These are phyloP conservation scores for Coccomyxa sp. DNA, from an alignment of 139 green algal species.

Conservation along the genomic window DNA sequence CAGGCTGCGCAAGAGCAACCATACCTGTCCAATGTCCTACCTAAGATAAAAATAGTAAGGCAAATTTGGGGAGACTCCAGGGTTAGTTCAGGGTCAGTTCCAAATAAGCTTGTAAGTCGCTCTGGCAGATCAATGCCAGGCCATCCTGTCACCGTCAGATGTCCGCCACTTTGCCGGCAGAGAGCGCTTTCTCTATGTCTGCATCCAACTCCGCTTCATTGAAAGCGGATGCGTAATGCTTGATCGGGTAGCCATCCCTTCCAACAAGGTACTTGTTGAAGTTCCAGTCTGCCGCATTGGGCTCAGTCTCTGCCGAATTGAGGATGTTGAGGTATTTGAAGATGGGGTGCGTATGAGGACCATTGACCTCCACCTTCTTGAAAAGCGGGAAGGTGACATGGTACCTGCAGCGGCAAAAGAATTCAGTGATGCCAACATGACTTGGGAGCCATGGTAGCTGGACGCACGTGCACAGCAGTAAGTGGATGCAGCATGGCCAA, in stretches of 20 bases:
- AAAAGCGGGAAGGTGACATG: conserved; percentile 29
- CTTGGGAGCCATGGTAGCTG: not conserved
- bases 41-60: too few species aligned
- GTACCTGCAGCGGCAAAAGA: conserved; percentile 44
- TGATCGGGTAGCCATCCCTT: conserved; percentile 8
- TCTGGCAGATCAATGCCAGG: too few species aligned
- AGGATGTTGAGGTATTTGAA: conserved; percentile 2
- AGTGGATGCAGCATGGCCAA: too few species aligned
- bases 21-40: too few species aligned
- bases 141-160: too few species aligned
- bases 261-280: conserved; percentile 15
- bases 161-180: too few species aligned
- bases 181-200: conserved; percentile 16
- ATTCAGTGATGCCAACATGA: conserved; percentile 37
- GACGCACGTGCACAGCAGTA: too few species aligned
- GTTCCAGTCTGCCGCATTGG: not conserved
- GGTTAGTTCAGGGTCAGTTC: too few species aligned
- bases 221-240: conserved; percentile 16
- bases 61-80: too few species aligned
- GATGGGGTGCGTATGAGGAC: conserved; percentile 44
- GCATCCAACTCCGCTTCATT: conserved; percentile 13
- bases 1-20: too few species aligned
- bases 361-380: conserved; percentile 68
- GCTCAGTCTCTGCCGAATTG: not conserved
- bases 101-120: too few species aligned